Percentiles rank a stretch among this genome's conserved stretches.
Evolutionary conservation across 1,139 yeast species (phyloP).

Genomic region (Candida gigantensis): DNA sequence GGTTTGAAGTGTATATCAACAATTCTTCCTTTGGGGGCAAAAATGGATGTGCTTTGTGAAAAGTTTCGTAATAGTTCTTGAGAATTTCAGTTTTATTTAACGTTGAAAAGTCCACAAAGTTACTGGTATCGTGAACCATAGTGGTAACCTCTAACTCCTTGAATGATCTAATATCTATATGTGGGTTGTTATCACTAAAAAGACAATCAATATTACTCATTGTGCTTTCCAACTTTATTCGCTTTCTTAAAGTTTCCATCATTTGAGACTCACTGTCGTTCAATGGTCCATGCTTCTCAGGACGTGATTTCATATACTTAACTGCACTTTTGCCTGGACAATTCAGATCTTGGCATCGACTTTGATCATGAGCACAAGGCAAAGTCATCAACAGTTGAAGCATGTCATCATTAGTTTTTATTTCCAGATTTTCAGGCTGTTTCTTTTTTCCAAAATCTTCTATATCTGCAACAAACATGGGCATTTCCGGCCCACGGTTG

Average conservation of each 20-base stretch:
- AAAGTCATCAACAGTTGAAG: slow-evolving; percentile 10
- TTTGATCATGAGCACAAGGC: slow-evolving; percentile 15
- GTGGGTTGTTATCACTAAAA: slow-evolving; percentile 13
- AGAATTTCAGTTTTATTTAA: slow-evolving; percentile 24
- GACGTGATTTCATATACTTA: slow-evolving; percentile 10
- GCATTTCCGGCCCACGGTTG: slow-evolving; percentile 15
- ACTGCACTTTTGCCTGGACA: slow-evolving; percentile 17
- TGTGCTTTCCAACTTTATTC: slow-evolving; percentile 14
- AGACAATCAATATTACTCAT: slow-evolving; percentile 17
- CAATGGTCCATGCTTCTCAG: slow-evolving; percentile 8
- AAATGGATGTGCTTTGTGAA: slow-evolving; percentile 47
- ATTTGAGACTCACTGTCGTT: slow-evolving; percentile 10
- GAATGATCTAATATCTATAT: slow-evolving; percentile 12
- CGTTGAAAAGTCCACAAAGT: slow-evolving; percentile 11
- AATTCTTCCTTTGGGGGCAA: slow-evolving; percentile 40
- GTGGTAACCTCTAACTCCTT: slow-evolving; percentile 12
- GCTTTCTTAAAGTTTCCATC: slow-evolving; percentile 14
- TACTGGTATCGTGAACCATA: slow-evolving; percentile 10
- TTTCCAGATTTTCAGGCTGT: slow-evolving; percentile 1
- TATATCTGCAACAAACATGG: slow-evolving; percentile 16
- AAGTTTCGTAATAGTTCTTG: slow-evolving; percentile 35
- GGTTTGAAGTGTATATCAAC: slow-evolving; percentile 25
- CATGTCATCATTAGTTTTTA: slow-evolving; percentile 10
- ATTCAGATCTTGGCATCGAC: slow-evolving; percentile 13
- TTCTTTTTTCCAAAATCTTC: slow-evolving; percentile 13